These are phyloP conservation scores for Populus alba DNA, from an alignment of 345 rosid genomes.

Conservation along the genomic window DNA sequence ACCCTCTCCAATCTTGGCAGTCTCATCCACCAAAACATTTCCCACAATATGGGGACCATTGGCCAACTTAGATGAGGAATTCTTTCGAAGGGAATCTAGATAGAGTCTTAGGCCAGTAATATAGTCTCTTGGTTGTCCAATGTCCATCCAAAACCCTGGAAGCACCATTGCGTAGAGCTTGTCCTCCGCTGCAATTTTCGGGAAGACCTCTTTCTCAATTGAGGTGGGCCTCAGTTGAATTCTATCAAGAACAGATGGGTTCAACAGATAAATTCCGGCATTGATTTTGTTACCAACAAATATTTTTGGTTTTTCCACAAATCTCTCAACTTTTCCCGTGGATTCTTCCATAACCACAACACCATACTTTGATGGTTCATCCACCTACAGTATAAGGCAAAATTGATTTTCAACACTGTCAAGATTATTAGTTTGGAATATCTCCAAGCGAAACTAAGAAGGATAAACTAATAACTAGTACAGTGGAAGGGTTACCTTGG, in stretches of 20 bases:
- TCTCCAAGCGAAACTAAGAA: background rate
- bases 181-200: conserved; percentile 77
- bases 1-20: conserved; percentile 89
- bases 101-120: conserved; percentile 90
- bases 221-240: conserved; percentile 94
- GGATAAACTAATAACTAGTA: background rate
- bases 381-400: conserved; percentile 48
- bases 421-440: background rate
- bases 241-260: conserved; percentile 82
- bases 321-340: conserved; percentile 75
- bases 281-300: conserved; percentile 98
- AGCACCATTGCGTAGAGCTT: conserved; percentile 90
- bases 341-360: conserved; percentile 93
- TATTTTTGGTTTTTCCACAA: conserved; percentile 91
- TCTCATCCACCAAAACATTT: conserved; percentile 81
- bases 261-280: conserved; percentile 90
- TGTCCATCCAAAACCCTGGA: conserved; percentile 99
- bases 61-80: conserved; percentile 57
- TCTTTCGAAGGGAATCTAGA: conserved; percentile 84
- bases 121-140: conserved; percentile 97
- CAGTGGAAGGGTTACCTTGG: conserved; percentile 59
- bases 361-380: conserved; percentile 97
- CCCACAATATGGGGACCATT: conserved; percentile 68
- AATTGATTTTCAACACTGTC: conserved; percentile 2
- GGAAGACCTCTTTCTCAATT: conserved; percentile 94